These are phyloP conservation scores for Leptomonas pyrrhocoris DNA, from an alignment of 208 protist genomes.

Conservation along the genomic window DNA sequence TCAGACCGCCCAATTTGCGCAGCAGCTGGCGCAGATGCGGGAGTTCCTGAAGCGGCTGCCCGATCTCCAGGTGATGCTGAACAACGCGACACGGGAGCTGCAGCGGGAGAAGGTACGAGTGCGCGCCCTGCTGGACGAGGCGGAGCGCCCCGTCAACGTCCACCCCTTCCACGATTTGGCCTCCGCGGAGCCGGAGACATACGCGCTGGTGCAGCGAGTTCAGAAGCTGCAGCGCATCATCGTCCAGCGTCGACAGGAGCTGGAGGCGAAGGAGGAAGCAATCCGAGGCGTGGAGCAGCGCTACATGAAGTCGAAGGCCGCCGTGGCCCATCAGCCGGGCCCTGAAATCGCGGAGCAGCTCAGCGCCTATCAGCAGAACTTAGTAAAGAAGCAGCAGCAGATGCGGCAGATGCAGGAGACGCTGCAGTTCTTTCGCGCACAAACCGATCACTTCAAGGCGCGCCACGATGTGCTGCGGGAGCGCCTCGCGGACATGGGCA, in stretches of 20 bases:
- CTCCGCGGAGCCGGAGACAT: constrained; percentile 94
- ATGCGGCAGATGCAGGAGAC: constrained; percentile 89
- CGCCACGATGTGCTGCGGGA: constrained; percentile 71
- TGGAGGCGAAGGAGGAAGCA: constrained; percentile 91
- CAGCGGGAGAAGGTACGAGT: constrained; percentile 81
- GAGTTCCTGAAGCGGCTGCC: constrained; percentile 57
- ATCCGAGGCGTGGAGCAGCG: constrained; percentile 92
- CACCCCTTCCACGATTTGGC: constrained; percentile 96
- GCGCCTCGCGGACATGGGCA: constrained; percentile 58
- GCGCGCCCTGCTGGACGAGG: constrained; percentile 93
- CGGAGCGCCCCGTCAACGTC: constrained; percentile 95
- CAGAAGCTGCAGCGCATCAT: constrained; percentile 95
- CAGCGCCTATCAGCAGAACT: constrained; percentile 90
- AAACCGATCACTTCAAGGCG: constrained; percentile 77
- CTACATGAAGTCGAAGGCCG: constrained; percentile 94
- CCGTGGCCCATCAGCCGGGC: constrained; percentile 93
- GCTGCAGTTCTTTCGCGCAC: constrained; percentile 81
- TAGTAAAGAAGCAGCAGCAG: constrained; percentile 93
- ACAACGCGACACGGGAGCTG: constrained; percentile 69
- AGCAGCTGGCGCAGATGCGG: constrained; percentile 59
- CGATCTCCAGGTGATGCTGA: constrained; percentile 66
- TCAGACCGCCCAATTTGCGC: constrained; percentile 45
- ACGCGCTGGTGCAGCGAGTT: constrained; percentile 94
- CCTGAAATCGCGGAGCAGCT: constrained; percentile 97
- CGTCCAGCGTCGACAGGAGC: constrained; percentile 93